A percentile compares a stretch with the other conserved stretches of the same genome.
phyloP scores from a whole-genome alignment of 495 filamentous ascomycete species.

The Cudoniella acicularis region DNA sequence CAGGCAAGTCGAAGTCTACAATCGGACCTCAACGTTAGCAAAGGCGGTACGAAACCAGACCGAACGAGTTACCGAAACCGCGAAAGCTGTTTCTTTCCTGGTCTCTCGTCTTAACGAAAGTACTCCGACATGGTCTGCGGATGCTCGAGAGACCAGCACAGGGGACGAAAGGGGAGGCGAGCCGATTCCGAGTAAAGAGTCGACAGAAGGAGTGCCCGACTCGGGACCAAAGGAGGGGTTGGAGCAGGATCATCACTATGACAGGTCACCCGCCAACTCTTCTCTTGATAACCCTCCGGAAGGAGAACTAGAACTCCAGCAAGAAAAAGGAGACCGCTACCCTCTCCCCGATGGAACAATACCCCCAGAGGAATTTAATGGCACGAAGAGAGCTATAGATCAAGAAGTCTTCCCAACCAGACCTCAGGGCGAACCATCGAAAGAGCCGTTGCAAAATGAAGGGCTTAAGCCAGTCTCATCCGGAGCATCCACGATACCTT shows the following conservation, averaged over 20 bases:
- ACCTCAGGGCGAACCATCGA: constrained; percentile 22
- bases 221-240: constrained; percentile 28
- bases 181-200: constrained; percentile 18
- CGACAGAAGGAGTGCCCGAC: constrained; percentile 1
- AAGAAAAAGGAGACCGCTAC: constrained; percentile 36
- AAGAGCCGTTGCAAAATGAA: constrained; percentile 20
- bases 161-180: not conserved
- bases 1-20: constrained; percentile 75
- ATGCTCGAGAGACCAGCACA: not conserved
- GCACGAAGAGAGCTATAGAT: constrained; percentile 4
- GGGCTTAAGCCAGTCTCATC: constrained; percentile 30
- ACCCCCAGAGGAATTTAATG: constrained; percentile 23
- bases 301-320: constrained; percentile 34
- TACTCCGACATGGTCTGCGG: constrained; percentile 21
- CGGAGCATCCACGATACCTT: constrained; percentile 28
- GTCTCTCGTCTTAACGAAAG: constrained; percentile 52
- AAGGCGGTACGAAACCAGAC: constrained; percentile 61
- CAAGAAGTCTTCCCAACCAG: constrained; percentile 7
- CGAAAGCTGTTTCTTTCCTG: constrained; percentile 58
- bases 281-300: constrained; percentile 22
- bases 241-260: constrained; percentile 41
- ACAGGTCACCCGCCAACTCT: constrained; percentile 29
- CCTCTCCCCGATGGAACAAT: constrained; percentile 44
- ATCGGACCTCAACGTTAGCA: constrained; percentile 69
- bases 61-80: constrained; percentile 59